Conservation (phyloP, 192 early-diverging fungal species). For the Haplosporangium gracile region DNA sequence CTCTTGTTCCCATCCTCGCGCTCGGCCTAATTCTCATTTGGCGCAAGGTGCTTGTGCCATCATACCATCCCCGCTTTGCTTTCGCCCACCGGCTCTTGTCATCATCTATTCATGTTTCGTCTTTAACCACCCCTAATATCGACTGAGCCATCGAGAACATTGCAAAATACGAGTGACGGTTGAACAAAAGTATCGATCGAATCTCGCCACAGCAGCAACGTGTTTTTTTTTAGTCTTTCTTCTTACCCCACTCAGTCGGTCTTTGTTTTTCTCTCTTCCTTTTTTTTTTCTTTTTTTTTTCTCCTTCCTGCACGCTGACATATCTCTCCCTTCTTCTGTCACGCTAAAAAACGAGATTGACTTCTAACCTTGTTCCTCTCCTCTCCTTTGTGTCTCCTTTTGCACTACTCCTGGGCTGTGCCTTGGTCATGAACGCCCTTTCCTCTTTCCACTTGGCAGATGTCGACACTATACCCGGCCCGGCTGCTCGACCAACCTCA, state of each 20-base stretch:
- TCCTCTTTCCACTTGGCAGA: slow-evolving; percentile 13
- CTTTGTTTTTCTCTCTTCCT: background rate
- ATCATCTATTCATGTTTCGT: background rate
- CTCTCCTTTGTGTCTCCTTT: slow-evolving; percentile 10
- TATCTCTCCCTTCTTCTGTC: background rate
- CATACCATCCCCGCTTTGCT: background rate
- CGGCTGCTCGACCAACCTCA: background rate
- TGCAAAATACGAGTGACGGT: background rate
- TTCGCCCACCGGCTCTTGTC: background rate
- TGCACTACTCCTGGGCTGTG: background rate
- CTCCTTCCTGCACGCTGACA: background rate
- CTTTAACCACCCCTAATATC: background rate
- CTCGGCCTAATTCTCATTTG: background rate
- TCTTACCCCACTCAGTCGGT: too few relatives aligned
- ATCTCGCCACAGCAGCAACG: background rate
- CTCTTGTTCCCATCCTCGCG: slow-evolving; percentile 6
- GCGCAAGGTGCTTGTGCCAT: slow-evolving; percentile 1
- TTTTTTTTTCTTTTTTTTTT: background rate
- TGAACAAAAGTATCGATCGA: background rate
- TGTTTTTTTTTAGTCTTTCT: background rate
- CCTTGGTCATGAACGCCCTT: slow-evolving; percentile 22
- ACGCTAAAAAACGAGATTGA: slow-evolving; percentile 13
- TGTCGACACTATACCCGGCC: slow-evolving; percentile 19
- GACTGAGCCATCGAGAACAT: background rate
- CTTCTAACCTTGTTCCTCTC: slow-evolving; percentile 27